Evolutionary conservation across 805 yeast species (phyloP).

Genomic region (Schwanniomyces pseudopolymorphus): DNA sequence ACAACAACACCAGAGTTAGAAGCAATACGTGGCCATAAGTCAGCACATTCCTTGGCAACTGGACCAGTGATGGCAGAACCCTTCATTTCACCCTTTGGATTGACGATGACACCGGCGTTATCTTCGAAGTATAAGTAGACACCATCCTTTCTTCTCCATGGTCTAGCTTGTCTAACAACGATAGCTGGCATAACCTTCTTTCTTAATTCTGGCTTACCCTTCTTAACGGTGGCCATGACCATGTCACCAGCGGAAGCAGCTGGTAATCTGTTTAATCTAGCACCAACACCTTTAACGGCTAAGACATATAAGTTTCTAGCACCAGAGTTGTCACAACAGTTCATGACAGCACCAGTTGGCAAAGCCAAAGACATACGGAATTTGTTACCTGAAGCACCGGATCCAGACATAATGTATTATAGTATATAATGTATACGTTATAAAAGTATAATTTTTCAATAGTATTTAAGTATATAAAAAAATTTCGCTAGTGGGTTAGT

Average conservation of each 20-base stretch:
- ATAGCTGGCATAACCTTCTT: constrained; percentile 99
- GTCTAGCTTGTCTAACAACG: constrained; percentile 98
- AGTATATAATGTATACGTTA: constrained; percentile 13
- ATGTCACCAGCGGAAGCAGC: constrained; percentile 99
- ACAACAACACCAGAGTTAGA: constrained; percentile 99
- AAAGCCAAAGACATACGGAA: constrained; percentile 99
- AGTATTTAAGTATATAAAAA: constrained; percentile 3
- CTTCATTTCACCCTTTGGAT: constrained; percentile 99
- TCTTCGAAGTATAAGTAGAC: constrained; percentile 99
- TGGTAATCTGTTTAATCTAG: constrained; percentile 99
- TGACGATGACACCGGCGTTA: constrained; percentile 99
- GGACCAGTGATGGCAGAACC: constrained; percentile 99
- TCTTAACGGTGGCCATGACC: constrained; percentile 99
- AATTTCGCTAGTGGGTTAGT: constrained; percentile 2
- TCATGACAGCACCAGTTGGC: constrained; percentile 99
- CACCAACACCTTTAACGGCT: constrained; percentile 99
- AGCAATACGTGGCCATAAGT: constrained; percentile 99
- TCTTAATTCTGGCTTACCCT: constrained; percentile 99
- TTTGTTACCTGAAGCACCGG: constrained; percentile 99
- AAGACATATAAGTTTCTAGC: constrained; percentile 98
- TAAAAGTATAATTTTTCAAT: not conserved
- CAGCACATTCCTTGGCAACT: constrained; percentile 99
- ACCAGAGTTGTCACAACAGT: constrained; percentile 99
- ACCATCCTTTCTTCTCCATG: constrained; percentile 99
- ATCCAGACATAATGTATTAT: constrained; percentile 69